Conservation (phyloP, 768 basidiomycete genomes). For the Porphyrellus cyaneotinctus region DNA sequence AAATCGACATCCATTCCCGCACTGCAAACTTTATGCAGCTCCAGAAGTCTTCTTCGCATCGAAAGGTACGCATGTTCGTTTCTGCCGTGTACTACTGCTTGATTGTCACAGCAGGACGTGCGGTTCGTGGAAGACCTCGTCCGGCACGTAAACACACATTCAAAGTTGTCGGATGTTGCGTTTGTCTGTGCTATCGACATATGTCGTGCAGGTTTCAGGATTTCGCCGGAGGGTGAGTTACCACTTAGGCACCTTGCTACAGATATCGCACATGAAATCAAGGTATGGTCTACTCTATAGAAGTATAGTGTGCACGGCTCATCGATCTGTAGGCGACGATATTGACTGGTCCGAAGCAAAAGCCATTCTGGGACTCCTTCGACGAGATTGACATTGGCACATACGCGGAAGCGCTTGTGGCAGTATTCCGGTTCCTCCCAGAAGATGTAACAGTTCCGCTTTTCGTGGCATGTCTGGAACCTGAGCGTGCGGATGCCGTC, state of each 20-base stretch:
- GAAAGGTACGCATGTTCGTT: slow-evolving; percentile 21
- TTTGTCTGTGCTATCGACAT: slow-evolving; percentile 74
- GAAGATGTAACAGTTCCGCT: slow-evolving; percentile 56
- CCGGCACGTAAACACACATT: slow-evolving; percentile 50
- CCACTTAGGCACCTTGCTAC: slow-evolving; percentile 61
- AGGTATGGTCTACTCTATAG: slow-evolving; percentile 42
- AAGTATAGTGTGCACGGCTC: slow-evolving; percentile 2
- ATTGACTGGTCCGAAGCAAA: slow-evolving; percentile 35
- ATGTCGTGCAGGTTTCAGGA: slow-evolving; percentile 61
- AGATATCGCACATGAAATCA: slow-evolving; percentile 78
- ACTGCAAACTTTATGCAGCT: slow-evolving; percentile 28
- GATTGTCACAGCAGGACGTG: slow-evolving; percentile 34
- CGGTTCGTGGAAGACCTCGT: slow-evolving; percentile 61
- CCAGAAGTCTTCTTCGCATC: slow-evolving; percentile 29
- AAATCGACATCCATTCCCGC: slow-evolving; percentile 35
- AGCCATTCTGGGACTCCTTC: slow-evolving; percentile 66
- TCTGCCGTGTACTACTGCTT: neutral
- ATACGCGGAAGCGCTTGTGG: slow-evolving; percentile 69
- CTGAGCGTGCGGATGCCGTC: slow-evolving; percentile 76
- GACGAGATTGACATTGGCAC: slow-evolving; percentile 77
- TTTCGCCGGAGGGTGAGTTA: slow-evolving; percentile 51
- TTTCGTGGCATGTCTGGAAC: slow-evolving; percentile 63
- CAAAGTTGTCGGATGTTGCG: slow-evolving; percentile 62
- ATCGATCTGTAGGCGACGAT: slow-evolving; percentile 20
- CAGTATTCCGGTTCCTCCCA: slow-evolving; percentile 67